Evolutionary conservation across 1,284 basidiomycete genomes (phyloP).

Genomic region (Ceratobasidium papillatum): DNA sequence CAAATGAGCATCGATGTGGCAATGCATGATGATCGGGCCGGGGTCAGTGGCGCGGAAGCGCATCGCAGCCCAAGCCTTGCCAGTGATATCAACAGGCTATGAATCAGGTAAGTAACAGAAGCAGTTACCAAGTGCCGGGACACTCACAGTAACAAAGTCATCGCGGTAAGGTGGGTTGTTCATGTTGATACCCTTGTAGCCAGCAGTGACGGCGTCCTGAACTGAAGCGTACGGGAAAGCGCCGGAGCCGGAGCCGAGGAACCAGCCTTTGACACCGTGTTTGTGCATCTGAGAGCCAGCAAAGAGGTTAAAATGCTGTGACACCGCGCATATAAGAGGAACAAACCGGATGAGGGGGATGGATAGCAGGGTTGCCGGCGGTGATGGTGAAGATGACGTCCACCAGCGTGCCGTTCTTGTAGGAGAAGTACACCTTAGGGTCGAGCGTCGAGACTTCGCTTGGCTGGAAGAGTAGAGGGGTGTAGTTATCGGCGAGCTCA

Average conservation of each 20-base stretch:
- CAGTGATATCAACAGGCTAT: constrained; percentile 18
- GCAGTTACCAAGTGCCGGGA: background rate
- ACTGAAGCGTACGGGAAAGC: constrained; percentile 21
- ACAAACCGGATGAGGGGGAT: background rate
- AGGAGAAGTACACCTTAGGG: constrained; percentile 11
- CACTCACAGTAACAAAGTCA: constrained; percentile 22
- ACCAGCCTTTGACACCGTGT: constrained; percentile 33
- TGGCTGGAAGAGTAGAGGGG: constrained; percentile 25
- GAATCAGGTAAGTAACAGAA: background rate
- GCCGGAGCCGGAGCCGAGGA: constrained; percentile 31
- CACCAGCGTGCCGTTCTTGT: constrained; percentile 16
- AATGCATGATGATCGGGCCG: constrained; percentile 28
- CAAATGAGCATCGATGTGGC: constrained; percentile 32
- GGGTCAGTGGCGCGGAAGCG: constrained; percentile 29
- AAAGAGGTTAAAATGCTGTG: background rate
- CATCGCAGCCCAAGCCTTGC: constrained; percentile 30
- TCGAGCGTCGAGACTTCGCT: constrained; percentile 6
- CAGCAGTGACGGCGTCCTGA: constrained; percentile 18
- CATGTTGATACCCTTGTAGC: constrained; percentile 28
- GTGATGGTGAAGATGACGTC: constrained; percentile 32
- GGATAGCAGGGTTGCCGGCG: constrained; percentile 8
- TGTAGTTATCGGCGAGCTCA: background rate
- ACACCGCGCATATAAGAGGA: background rate
- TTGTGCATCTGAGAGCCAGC: constrained; percentile 13
- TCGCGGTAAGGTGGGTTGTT: constrained; percentile 30